Conservation (phyloP, 148 eudicot species). For the Chenopodium formosanum region DNA sequence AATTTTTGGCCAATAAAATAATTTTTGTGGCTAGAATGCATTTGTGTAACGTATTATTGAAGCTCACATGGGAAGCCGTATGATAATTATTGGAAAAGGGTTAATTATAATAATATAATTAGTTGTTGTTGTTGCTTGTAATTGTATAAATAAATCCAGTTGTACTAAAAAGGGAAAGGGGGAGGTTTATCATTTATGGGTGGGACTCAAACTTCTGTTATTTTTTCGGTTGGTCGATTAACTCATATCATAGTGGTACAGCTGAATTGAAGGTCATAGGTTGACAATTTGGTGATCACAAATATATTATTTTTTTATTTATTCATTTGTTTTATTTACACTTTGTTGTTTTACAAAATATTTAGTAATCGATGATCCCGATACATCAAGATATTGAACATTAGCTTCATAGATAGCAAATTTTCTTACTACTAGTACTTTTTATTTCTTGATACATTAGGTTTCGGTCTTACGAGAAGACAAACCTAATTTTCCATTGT, state of each 20-base stretch:
- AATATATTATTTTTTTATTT: background rate
- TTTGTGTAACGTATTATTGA: slow-evolving; percentile 18
- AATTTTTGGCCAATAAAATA: background rate
- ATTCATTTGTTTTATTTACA: background rate
- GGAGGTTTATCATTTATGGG: slow-evolving; percentile 15
- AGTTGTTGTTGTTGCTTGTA: background rate
- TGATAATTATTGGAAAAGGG: background rate
- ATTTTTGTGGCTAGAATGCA: background rate
- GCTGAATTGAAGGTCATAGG: slow-evolving; percentile 16
- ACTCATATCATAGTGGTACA: background rate
- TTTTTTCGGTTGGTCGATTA: background rate
- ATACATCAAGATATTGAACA: too few relatives aligned
- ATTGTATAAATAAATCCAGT: background rate
- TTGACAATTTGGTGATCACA: slow-evolving; percentile 14
- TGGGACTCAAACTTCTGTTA: slow-evolving; percentile 15
- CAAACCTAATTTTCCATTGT: too few relatives aligned
- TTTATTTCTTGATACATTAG: too few relatives aligned
- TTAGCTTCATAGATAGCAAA: too few relatives aligned
- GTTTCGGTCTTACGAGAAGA: too few relatives aligned
- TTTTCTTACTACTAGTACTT: too few relatives aligned
- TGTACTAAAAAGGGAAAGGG: background rate
- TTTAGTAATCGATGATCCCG: too few relatives aligned
- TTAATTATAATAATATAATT: background rate
- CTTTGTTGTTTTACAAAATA: background rate
- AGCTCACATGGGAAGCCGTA: slow-evolving; percentile 28